Evolutionary conservation across 2,329 filamentous ascomycete genomes (phyloP), one percentile per base, ranked within the genome.

Genomic region (Penicillium sp.): DNA sequence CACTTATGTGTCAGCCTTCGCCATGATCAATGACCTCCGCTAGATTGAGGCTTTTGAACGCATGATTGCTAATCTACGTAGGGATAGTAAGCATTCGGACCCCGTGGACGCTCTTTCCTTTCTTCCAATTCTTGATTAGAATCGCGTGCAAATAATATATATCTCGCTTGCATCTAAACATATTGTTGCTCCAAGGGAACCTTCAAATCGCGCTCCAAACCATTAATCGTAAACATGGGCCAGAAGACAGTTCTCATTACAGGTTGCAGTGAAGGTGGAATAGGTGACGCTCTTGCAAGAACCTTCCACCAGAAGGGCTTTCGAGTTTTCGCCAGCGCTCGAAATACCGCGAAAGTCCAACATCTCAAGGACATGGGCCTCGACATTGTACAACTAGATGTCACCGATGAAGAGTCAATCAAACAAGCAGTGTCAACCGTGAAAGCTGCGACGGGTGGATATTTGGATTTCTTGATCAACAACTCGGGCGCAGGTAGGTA

Each of bases 391-490:
- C 43, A 61, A 14, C 65, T 77, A 0, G 75, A 77, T 54, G 72
- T 77, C 4, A 61, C 62, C 3, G 67, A 65, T 1, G 48, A 62
- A 5, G 19, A 52, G 11, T 68, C 64, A 13, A 73, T 76, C 50
- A 65, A 74, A 19, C 68, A 69, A 19, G 67, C 68, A 7, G 60
- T 67, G 5, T 60, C 61, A n/a, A 58, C 61, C 9, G 63, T 72
- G 29, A 59, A 57, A 26, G 54, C 53, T 8, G 21, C 58, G 16
- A 75, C 74, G 0, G 69, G 67, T 11, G 75, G 75, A 13, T 69
- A 50, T 5, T 66, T 80, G 9, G 70, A 79, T 53, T 64, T 69
- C 31, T 64, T 80, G 0, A 64, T 81, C 54, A 81, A 81, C 65
- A 82, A 81, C 53, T 75, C 79, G 13, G 79, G 74, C 2, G 48